A percentile compares a stretch with the other conserved stretches of the same genome.
Evolutionary conservation across 2,329 filamentous ascomycete genomes (phyloP).

Genomic region (Cordyceps cateniannulata): DNA sequence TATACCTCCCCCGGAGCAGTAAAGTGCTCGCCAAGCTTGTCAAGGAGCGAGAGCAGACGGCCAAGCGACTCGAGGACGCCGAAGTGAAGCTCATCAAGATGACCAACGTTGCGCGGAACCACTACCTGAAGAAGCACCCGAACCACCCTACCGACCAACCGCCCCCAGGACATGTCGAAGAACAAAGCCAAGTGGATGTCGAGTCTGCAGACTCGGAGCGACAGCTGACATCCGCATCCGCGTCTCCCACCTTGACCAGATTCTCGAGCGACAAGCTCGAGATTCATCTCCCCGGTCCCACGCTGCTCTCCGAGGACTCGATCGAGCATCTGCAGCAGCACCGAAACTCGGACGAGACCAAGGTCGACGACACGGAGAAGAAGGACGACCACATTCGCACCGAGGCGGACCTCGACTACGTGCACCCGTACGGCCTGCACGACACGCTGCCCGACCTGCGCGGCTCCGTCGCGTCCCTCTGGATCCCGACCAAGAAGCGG

Average conservation of each 20-base stretch:
- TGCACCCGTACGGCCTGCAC: constrained; percentile 31
- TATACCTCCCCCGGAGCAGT: constrained; percentile 78
- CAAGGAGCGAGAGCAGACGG: constrained; percentile 71
- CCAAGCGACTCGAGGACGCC: constrained; percentile 76
- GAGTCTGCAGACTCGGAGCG: not conserved
- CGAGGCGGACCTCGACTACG: constrained; percentile 26
- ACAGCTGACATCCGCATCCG: not conserved
- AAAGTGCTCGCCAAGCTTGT: constrained; percentile 75
- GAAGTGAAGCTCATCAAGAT: constrained; percentile 79
- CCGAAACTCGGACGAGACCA: constrained; percentile 11
- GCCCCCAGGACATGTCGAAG: not conserved
- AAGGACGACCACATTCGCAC: constrained; percentile 7
- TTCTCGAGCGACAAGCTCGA: constrained; percentile 4
- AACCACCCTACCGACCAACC: constrained; percentile 4
- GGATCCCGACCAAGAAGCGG: constrained; percentile 65
- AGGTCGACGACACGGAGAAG: constrained; percentile 15
- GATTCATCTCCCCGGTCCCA: constrained; percentile 7
- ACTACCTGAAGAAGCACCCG: constrained; percentile 28
- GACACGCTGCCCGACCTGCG: constrained; percentile 32
- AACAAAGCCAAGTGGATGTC: not conserved
- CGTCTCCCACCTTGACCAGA: not conserved
- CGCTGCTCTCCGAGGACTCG: constrained; percentile 1
- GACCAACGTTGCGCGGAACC: constrained; percentile 66
- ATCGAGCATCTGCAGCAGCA: constrained; percentile 7
- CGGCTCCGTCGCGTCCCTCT: constrained; percentile 60